Percentiles rank a stretch among this genome's conserved stretches.
phyloP scores from a whole-genome alignment of 331 rosid genomes.

The Malus hybrid region DNA sequence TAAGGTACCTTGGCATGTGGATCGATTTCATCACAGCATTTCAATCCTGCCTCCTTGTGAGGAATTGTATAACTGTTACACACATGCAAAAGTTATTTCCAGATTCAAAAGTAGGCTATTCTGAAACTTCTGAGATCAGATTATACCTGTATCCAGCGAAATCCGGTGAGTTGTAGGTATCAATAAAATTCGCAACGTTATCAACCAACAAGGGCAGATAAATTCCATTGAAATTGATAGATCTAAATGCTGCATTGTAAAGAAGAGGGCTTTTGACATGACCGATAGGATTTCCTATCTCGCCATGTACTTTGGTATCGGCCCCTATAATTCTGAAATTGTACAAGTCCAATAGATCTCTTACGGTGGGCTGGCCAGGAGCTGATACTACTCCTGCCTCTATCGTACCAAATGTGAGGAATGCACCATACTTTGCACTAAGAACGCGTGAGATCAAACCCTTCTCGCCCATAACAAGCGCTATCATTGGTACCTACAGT shows the following conservation, averaged over 20 bases:
- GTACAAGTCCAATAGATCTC: constrained; percentile 36
- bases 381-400: constrained; percentile 36
- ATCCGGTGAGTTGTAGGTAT: constrained; percentile 34
- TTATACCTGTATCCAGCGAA: constrained; percentile 40
- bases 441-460: constrained; percentile 42
- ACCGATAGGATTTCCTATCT: constrained; percentile 39
- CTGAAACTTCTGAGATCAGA: constrained; percentile 1
- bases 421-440: constrained; percentile 39
- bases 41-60: constrained; percentile 33
- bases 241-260: constrained; percentile 37
- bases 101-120: neutral
- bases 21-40: constrained; percentile 32
- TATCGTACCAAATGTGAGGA: constrained; percentile 35
- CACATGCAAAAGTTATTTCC: neutral
- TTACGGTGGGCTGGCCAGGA: constrained; percentile 43
- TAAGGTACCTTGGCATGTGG: constrained; percentile 25
- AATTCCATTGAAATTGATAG: constrained; percentile 32
- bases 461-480: constrained; percentile 43
- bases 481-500: constrained; percentile 39
- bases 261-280: constrained; percentile 34
- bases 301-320: constrained; percentile 37
- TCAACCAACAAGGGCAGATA: constrained; percentile 40
- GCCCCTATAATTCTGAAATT: constrained; percentile 35
- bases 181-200: constrained; percentile 21
- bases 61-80: constrained; percentile 30